A percentile compares a stretch with the other conserved stretches of the same genome.
These are phyloP conservation scores for Gossypioides kirkii DNA, from an alignment of 345 rosid genomes.

Conservation along the genomic window DNA sequence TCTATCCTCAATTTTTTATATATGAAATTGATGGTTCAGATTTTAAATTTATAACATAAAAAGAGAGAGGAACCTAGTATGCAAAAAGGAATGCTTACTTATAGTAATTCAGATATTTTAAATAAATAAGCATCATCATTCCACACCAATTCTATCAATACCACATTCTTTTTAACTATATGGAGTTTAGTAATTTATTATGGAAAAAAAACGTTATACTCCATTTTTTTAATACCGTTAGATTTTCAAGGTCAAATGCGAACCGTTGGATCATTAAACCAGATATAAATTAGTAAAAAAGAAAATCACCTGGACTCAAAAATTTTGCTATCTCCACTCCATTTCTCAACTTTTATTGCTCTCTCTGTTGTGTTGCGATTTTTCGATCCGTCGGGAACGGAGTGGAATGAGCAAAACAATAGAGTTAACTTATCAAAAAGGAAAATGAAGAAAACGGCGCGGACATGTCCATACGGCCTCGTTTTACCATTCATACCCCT, in stretches of 20 bases:
- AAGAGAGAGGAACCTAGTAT: too few species aligned
- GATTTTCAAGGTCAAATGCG: background rate
- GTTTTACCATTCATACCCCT: constrained; percentile 2
- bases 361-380: background rate
- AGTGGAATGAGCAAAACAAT: constrained; percentile 21
- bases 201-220: background rate
- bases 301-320: constrained; percentile 3
- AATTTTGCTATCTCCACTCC: constrained; percentile 26
- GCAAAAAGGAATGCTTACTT: background rate
- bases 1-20: too few species aligned
- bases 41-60: too few species aligned
- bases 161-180: too few species aligned
- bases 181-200: background rate
- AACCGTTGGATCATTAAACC: background rate
- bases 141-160: background rate
- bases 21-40: too few species aligned
- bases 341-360: background rate
- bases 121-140: background rate
- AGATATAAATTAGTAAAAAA: constrained; percentile 2
- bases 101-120: background rate
- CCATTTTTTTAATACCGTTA: background rate
- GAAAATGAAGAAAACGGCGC: background rate
- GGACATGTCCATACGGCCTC: background rate
- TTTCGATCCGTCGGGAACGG: background rate
- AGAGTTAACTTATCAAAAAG: background rate